Conservation (phyloP, 805 yeast species). For the Candida patagonica region DNA sequence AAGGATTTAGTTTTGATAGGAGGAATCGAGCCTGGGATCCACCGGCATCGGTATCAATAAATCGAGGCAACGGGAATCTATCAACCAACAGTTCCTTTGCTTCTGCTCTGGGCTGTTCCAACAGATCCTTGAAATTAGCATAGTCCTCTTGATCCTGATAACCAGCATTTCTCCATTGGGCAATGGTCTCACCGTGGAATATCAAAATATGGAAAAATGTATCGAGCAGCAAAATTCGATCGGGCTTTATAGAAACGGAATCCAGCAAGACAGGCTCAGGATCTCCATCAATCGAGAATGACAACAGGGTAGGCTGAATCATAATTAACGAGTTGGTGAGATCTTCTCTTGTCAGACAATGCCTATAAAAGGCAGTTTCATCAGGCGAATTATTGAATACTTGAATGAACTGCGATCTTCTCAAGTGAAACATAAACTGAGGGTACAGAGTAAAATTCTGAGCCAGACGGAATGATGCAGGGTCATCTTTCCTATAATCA, state of each 20-base stretch:
- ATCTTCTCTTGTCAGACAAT: conserved; percentile 83
- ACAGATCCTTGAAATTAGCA: conserved; percentile 74
- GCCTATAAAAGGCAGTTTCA: conserved; percentile 96
- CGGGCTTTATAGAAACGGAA: conserved; percentile 85
- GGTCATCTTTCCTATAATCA: conserved; percentile 82
- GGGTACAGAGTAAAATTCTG: conserved; percentile 84
- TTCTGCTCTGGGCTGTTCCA: conserved; percentile 84
- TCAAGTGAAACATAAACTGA: conserved; percentile 88
- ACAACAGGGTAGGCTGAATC: conserved; percentile 94
- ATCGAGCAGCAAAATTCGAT: conserved; percentile 77
- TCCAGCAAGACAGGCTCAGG: conserved; percentile 89
- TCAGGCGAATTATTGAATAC: conserved; percentile 98
- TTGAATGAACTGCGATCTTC: conserved; percentile 92
- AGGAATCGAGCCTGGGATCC: conserved; percentile 97
- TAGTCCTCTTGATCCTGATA: conserved; percentile 89
- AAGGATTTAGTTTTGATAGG: conserved; percentile 89
- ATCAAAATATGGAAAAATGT: conserved; percentile 95
- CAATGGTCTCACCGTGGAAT: conserved; percentile 90
- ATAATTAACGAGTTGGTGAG: conserved; percentile 86
- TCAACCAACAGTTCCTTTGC: conserved; percentile 87
- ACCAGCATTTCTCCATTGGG: conserved; percentile 93
- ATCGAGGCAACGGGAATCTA: conserved; percentile 95
- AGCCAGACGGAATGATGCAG: conserved; percentile 70
- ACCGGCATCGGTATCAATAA: conserved; percentile 95
- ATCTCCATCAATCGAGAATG: conserved; percentile 74